Evolutionary conservation across 2,329 filamentous ascomycete genomes (phyloP).

Genomic region (Fusarium sambucinum): DNA sequence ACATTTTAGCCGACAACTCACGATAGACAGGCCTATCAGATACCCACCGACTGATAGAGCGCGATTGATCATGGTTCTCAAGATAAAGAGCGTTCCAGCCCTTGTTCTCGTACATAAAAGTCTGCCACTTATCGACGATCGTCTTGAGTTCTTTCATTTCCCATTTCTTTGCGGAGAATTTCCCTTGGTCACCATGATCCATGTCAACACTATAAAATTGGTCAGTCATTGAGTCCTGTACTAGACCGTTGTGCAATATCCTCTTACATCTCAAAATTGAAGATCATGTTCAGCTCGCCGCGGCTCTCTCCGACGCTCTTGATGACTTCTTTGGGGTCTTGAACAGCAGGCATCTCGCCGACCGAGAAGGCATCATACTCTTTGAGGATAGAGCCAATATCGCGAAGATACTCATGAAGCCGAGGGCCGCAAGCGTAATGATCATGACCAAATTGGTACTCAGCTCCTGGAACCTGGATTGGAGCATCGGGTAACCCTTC

Average conservation of each 20-base stretch:
- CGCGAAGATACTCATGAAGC: conserved; percentile 71
- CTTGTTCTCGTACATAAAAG: conserved; percentile 56
- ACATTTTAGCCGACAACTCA: conserved; percentile 63
- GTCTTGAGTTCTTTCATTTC: conserved; percentile 34
- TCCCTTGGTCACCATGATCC: conserved; percentile 59
- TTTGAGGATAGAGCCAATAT: conserved; percentile 68
- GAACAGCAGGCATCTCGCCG: conserved; percentile 71
- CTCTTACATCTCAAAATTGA: conserved; percentile 65
- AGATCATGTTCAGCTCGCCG: conserved; percentile 71
- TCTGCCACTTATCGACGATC: conserved; percentile 58
- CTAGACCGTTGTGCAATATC: fast-evolving
- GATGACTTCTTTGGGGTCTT: conserved; percentile 65
- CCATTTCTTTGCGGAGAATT: conserved; percentile 34
- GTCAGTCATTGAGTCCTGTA: not conserved
- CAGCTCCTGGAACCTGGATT: conserved; percentile 52
- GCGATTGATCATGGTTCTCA: conserved; percentile 73
- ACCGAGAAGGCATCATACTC: conserved; percentile 71
- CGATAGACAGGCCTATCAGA: conserved; percentile 46
- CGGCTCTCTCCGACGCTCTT: conserved; percentile 63
- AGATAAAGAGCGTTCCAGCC: conserved; percentile 71
- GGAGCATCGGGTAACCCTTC: conserved; percentile 66
- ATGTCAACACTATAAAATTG: conserved; percentile 60
- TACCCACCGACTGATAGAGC: conserved; percentile 62
- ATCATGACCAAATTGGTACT: conserved; percentile 58
- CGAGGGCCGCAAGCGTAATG: conserved; percentile 69